These are phyloP conservation scores for carrot (Daucus carota) DNA, from an alignment of 129 eudicot species.

Conservation along the genomic window DNA sequence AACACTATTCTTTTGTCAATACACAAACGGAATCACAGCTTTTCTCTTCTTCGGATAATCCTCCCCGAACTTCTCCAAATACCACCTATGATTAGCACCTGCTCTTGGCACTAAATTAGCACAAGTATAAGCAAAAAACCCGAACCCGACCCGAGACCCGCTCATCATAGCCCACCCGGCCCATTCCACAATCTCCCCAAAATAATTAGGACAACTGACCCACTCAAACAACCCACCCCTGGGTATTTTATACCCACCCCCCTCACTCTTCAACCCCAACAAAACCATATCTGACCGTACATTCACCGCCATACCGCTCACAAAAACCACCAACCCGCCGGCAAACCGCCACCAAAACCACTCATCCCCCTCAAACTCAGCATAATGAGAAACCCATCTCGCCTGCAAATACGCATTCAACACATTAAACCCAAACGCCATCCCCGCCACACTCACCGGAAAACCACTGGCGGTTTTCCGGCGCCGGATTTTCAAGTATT, in stretches of 20 bases:
- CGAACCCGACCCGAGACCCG: conserved; percentile 82
- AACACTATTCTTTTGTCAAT: conserved; percentile 19
- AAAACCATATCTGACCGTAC: conserved; percentile 50
- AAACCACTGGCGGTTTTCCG: conserved; percentile 21
- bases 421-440: conserved; percentile 58
- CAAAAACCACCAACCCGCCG: conserved; percentile 46
- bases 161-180: conserved; percentile 75
- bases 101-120: conserved; percentile 83
- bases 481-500: conserved; percentile 16
- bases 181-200: conserved; percentile 90
- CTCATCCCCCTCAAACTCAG: conserved; percentile 30
- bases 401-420: conserved; percentile 66
- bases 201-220: conserved; percentile 78
- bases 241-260: conserved; percentile 72
- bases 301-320: conserved; percentile 56
- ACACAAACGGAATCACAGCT: conserved; percentile 75
- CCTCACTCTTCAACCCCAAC: conserved; percentile 54
- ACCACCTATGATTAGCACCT: conserved; percentile 71
- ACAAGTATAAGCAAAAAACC: conserved; percentile 65
- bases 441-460: conserved; percentile 44
- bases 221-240: conserved; percentile 70
- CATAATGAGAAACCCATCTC: conserved; percentile 69
- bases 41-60: conserved; percentile 76
- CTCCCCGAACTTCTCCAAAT: conserved; percentile 72
- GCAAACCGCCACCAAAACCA: conserved; percentile 69